Conservation (phyloP, 1,284 basidiomycete genomes). For the Tylopilus sp. region DNA sequence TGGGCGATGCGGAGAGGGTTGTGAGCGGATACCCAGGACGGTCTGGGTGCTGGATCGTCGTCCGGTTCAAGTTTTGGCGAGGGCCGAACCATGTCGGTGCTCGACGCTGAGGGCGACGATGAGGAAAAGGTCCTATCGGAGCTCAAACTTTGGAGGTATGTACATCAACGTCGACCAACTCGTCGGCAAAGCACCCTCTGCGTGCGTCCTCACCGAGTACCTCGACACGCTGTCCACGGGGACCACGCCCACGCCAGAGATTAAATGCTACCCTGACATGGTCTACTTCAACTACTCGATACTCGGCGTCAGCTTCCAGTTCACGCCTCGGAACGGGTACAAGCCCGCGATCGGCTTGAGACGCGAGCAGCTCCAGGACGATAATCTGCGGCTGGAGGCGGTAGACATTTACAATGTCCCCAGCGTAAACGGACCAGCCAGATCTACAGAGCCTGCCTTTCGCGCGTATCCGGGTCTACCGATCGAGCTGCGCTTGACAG, state of each 20-base stretch:
- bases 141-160: slow-evolving; percentile 19
- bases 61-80: slow-evolving; percentile 22
- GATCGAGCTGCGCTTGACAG: slow-evolving; percentile 42
- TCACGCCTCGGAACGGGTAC: slow-evolving; percentile 58
- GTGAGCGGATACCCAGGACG: not conserved
- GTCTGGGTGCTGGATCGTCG: slow-evolving; percentile 1
- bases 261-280: slow-evolving; percentile 76
- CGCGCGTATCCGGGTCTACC: slow-evolving; percentile 53
- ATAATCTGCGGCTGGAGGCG: slow-evolving; percentile 56
- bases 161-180: slow-evolving; percentile 38
- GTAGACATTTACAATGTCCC: slow-evolving; percentile 78
- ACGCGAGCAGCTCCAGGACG: slow-evolving; percentile 47
- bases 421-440: slow-evolving; percentile 32
- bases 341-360: slow-evolving; percentile 48
- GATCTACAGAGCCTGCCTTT: slow-evolving; percentile 45
- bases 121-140: slow-evolving; percentile 19
- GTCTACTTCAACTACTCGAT: slow-evolving; percentile 82
- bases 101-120: slow-evolving; percentile 2
- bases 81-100: slow-evolving; percentile 27
- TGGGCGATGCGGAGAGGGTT: slow-evolving; percentile 2
- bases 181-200: slow-evolving; percentile 43
- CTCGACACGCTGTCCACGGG: slow-evolving; percentile 39
- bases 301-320: slow-evolving; percentile 77
- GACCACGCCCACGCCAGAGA: slow-evolving; percentile 43
- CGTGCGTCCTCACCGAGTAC: slow-evolving; percentile 42